Evolutionary conservation across 2,329 filamentous ascomycete genomes (phyloP).

Genomic region (Diaporthe sp.): DNA sequence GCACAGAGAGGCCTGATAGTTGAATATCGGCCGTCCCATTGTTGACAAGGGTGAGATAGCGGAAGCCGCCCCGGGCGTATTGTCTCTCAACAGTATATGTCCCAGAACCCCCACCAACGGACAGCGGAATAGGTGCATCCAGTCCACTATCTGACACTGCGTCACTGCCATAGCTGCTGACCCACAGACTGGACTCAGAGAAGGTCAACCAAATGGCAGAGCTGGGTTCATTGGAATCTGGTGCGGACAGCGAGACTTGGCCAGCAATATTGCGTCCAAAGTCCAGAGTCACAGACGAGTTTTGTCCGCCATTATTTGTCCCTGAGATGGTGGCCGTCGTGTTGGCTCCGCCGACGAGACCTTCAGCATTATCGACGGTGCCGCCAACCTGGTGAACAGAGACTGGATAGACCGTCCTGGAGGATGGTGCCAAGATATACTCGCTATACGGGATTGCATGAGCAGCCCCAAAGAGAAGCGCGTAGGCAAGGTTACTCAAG

Average conservation of each 20-base stretch:
- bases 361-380: slow-evolving; percentile 39
- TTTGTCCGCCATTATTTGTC: not conserved
- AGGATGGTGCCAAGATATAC: slow-evolving; percentile 42
- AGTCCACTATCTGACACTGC: slow-evolving; percentile 42
- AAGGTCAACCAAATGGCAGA: slow-evolving; percentile 55
- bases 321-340: slow-evolving; percentile 24
- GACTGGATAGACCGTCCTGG: slow-evolving; percentile 39
- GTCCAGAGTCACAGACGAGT: slow-evolving; percentile 53
- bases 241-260: slow-evolving; percentile 50
- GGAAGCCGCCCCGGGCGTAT: slow-evolving; percentile 54
- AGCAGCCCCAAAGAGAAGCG: not conserved
- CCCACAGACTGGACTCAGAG: slow-evolving; percentile 58
- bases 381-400: slow-evolving; percentile 39
- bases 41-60: slow-evolving; percentile 52
- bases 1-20: slow-evolving; percentile 52
- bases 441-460: slow-evolving; percentile 36
- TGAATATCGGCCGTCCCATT: slow-evolving; percentile 45
- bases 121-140: slow-evolving; percentile 35
- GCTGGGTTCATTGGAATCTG: slow-evolving; percentile 40
- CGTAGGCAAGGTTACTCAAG: not conserved
- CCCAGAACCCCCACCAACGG: slow-evolving; percentile 29
- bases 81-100: slow-evolving; percentile 45
- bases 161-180: slow-evolving; percentile 59
- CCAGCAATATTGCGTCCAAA: slow-evolving; percentile 55
- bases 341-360: slow-evolving; percentile 42